Conservation (phyloP, 2,329 filamentous ascomycete species). For the Aspergillus udagawae region DNA sequence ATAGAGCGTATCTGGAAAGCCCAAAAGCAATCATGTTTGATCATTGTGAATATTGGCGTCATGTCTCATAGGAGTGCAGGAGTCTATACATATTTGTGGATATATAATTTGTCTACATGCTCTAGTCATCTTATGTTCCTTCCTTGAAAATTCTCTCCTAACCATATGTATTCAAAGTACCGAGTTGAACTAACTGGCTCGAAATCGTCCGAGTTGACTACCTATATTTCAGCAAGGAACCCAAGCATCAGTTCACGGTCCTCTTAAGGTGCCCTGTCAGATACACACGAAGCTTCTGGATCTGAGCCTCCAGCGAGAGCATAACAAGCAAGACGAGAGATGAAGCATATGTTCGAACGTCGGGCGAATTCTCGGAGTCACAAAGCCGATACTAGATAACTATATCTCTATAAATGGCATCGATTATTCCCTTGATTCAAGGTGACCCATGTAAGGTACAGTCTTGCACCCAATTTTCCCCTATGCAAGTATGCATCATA, state of each 20-base stretch:
- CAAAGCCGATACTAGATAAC: background rate
- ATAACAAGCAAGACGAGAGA: background rate
- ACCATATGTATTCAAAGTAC: background rate
- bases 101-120: background rate
- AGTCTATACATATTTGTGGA: background rate
- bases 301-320: background rate
- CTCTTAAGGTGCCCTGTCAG: too few relatives aligned
- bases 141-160: background rate
- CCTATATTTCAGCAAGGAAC: background rate
- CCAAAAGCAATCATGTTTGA: slow-evolving; percentile 5
- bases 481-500: background rate
- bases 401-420: background rate
- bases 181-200: background rate
- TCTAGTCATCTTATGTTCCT: background rate
- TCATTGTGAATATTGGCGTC: slow-evolving; percentile 11
- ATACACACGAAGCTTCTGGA: background rate
- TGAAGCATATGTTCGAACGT: background rate
- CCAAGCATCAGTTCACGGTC: background rate
- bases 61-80: background rate
- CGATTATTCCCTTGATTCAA: background rate
- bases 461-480: background rate
- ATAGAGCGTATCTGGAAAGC: background rate
- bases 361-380: background rate
- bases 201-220: background rate
- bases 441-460: background rate